Base-by-base conservation (phyloP, 2,329 filamentous ascomycete species). In the Aspergillus aculeatinus region DNA sequence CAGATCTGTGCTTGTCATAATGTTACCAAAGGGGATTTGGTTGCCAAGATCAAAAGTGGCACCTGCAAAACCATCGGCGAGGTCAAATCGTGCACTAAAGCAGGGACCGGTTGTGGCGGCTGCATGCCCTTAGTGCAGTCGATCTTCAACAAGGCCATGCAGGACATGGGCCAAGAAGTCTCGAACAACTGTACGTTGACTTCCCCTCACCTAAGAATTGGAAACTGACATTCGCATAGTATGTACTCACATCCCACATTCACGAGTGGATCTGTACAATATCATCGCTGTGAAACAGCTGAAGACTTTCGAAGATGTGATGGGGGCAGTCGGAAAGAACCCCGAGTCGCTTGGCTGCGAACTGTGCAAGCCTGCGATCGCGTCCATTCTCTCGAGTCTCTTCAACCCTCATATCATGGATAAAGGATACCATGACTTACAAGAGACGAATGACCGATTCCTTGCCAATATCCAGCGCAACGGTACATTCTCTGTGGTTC, bases 1-100 rank as follows among this genome's bases (percentile, higher is more conserved):
- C 93, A 96, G 72, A 89, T 96, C 62, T 96, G 92, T 76, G 95
- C 91, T 1, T 96, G 92, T 68, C 92, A 96, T 80, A 96, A 96
- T 72, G 92, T 96, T 48, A 89, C 87, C 25, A 96, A 96, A 74
- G 90, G 89, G 16, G 90, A 94, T 67, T 82, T 96, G 0, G 86
- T 89, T 49, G 83, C 84, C 4, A 81, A 80, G 2, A 85, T 94
- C 72, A 93, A 93, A 68, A 86, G 89, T 56, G 92, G 90, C 44
- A 87, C 83, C 2, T 96, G 91, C 81, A 95, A 90, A 72, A 89
- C 89, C 27, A 84, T 96, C 49, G 88, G 87, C 55, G 89, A 94
- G 57, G 83, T 96, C 71, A 96, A 96, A 76, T 85, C 89, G 2
- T 96, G 91, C 79, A 96, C 92, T 16, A 96, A 96, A 74, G 92